These are phyloP conservation scores for Venturia carpophila DNA, from an alignment of 2,329 filamentous ascomycete species.

Conservation along the genomic window DNA sequence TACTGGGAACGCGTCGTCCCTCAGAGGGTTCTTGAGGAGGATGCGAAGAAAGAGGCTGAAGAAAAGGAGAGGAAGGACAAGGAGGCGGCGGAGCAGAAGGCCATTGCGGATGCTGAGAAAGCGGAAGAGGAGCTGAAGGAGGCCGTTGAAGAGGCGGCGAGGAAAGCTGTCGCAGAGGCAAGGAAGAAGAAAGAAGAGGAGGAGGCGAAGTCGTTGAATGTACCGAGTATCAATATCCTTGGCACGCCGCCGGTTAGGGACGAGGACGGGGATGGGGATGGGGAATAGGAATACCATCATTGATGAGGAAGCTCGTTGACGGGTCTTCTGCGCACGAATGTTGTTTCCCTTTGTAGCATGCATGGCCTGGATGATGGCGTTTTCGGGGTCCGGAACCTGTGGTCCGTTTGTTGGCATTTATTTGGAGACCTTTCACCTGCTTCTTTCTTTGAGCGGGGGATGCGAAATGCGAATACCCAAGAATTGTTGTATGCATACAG, in stretches of 20 bases:
- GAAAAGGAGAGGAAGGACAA: neutral
- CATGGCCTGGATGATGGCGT: neutral
- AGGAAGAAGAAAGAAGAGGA: slow-evolving; percentile 24
- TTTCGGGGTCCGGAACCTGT: neutral
- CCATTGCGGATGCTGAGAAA: neutral
- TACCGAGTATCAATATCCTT: neutral
- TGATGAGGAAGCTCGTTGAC: neutral
- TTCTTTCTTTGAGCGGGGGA: neutral
- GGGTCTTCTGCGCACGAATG: neutral
- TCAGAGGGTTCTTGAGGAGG: neutral
- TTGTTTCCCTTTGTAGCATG: neutral
- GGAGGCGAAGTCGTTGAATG: slow-evolving; percentile 31
- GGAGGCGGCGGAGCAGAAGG: slow-evolving; percentile 2
- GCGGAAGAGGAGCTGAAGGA: neutral
- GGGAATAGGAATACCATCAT: neutral
- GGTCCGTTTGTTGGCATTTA: neutral
- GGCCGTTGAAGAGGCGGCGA: slow-evolving; percentile 21
- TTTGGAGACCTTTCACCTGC: neutral
- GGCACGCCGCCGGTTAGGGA: neutral
- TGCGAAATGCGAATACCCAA: slow-evolving; percentile 1
- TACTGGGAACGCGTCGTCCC: slow-evolving; percentile 5
- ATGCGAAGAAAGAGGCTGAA: neutral
- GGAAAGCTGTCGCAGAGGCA: slow-evolving; percentile 25
- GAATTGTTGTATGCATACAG: neutral
- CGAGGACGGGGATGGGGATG: neutral